phyloP scores from a whole-genome alignment of 2,329 filamentous ascomycete genomes.

The Delphinella strobiligena region DNA sequence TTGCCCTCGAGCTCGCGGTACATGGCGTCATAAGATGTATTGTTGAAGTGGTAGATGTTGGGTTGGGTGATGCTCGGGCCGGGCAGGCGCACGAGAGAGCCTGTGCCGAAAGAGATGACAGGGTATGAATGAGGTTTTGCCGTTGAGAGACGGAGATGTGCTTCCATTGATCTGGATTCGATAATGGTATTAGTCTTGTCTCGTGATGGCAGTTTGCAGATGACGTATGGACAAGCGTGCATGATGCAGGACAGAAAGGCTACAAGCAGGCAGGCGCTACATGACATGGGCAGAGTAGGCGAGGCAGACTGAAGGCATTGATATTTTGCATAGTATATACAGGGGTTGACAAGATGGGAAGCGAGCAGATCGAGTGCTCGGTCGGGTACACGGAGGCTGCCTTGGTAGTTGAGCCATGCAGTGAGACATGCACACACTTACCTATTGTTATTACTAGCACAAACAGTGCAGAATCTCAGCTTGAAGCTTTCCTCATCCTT shows the following conservation, averaged over 20 bases:
- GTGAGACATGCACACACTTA: slow-evolving; percentile 34
- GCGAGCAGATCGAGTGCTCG: not conserved
- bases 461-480: slow-evolving; percentile 96
- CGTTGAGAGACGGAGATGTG: slow-evolving; percentile 81
- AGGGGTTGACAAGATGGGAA: not conserved
- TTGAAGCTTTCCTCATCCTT: slow-evolving; percentile 55
- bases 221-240: not conserved
- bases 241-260: not conserved
- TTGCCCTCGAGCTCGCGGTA: slow-evolving; percentile 81
- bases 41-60: slow-evolving; percentile 97
- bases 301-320: slow-evolving; percentile 1
- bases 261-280: not conserved
- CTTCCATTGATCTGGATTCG: slow-evolving; percentile 92
- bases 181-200: slow-evolving; percentile 12
- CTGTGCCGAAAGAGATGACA: slow-evolving; percentile 96
- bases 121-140: slow-evolving; percentile 56
- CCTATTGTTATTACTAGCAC: slow-evolving; percentile 95
- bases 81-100: slow-evolving; percentile 83
- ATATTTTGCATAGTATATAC: slow-evolving; percentile 8
- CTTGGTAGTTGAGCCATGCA: too few species aligned
- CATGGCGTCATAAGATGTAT: slow-evolving; percentile 88
- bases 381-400: too few species aligned
- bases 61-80: slow-evolving; percentile 85
- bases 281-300: not conserved
- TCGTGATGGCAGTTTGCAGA: slow-evolving; percentile 1